phyloP scores from a whole-genome alignment of 169 alveolate genomes.

The Plasmodium inui region DNA sequence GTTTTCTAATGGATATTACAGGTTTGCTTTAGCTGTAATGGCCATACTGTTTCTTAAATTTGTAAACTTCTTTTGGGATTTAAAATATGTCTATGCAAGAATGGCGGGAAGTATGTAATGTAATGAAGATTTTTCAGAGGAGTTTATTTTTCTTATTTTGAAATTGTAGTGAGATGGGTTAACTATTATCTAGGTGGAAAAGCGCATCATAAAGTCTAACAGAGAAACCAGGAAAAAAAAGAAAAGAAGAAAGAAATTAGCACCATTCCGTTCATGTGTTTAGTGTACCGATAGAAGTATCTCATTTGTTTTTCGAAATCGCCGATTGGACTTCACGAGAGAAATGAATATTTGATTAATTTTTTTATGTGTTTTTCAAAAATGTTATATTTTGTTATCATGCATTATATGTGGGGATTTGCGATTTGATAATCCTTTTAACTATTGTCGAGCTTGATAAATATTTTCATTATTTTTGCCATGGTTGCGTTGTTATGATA shows the following conservation, averaged over 20 bases:
- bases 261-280: not conserved
- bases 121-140: not conserved
- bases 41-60: not conserved
- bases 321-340: not conserved
- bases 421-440: not conserved
- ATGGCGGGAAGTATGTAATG: not conserved
- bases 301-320: not conserved
- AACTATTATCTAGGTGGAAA: not conserved
- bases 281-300: not conserved
- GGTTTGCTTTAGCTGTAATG: not conserved
- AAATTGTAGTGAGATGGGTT: not conserved
- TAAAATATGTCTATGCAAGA: not conserved
- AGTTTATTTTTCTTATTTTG: not conserved
- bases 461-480: not conserved
- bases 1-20: not conserved
- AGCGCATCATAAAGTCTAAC: not conserved
- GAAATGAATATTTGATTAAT: not conserved
- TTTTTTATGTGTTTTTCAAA: not conserved
- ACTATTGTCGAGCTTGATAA: not conserved
- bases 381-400: not conserved
- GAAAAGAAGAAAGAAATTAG: not conserved
- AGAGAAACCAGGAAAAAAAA: not conserved
- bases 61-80: constrained; percentile 1
- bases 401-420: not conserved
- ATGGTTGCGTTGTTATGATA: not conserved